Evolutionary conservation across 495 filamentous ascomycete genomes (phyloP), one percentile per base, ranked within the genome.

Genomic region (Eremomyces bilateralis): DNA sequence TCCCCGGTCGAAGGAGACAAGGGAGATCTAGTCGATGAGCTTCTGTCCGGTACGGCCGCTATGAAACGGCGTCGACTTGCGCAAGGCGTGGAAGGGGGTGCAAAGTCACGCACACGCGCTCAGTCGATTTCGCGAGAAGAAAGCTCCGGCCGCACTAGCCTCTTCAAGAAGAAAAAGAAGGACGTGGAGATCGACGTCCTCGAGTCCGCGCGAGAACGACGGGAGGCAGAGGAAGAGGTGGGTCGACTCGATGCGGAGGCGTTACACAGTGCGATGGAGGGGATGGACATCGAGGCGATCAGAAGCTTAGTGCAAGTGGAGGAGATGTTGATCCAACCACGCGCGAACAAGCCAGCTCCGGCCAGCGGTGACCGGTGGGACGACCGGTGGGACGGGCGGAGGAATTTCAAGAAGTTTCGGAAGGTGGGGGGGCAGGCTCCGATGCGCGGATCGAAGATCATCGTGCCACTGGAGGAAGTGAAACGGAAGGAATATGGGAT

Each of bases 401-500:
- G 82, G 56, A 95, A 97, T 44, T 97, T 94, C 61, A 97, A 97
- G 53, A 74, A 68, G 42, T 97, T 97, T 43, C 65, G 70, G 3
- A 67, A 70, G 37, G 65, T 68, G 31, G 71, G 66, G 1, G 69
- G 64, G 22, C 11, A 35, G n/a, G 33, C 4, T 10, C 33, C 33
- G 10, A 6, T 32, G 15, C 30, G 10, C 46, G 31, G 58, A 42
- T 42, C 64, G 40, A 41, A 61, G 29, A 62, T 85, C 18, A 80
- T 91, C 29, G 73, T 94, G 20, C 60, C 63, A 0, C 56, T 94
- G 12, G 79, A 88, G 39, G 82, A 85, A 45, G 75, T 78, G 2
- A 73, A 69, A 40, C 65, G 67, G 33, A 81, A 78, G 42, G 71
- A 74, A 35, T 83, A 77, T 46, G 82, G 82, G 1, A 72, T 91